These are phyloP conservation scores for Ceratocystis lukuohia DNA, from an alignment of 2,329 filamentous ascomycete species.

Conservation along the genomic window DNA sequence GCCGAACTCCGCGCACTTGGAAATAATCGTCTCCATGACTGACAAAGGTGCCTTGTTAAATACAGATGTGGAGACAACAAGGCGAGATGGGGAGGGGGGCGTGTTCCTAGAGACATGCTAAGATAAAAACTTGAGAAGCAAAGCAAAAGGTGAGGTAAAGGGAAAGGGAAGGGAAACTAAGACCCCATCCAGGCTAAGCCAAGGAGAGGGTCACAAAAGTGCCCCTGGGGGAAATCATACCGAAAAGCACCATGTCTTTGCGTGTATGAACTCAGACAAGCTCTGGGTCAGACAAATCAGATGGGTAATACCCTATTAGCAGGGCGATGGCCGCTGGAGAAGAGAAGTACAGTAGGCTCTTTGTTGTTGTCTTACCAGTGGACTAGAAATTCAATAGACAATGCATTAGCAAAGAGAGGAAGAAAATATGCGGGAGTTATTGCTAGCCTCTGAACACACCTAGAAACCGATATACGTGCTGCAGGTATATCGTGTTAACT, in stretches of 20 bases:
- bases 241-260: not conserved
- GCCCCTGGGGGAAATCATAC: slow-evolving; percentile 7
- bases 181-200: not conserved
- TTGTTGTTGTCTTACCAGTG: not conserved
- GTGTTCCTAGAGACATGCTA: not conserved
- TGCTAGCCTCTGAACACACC: not conserved
- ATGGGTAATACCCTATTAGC: not conserved
- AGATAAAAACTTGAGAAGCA: not conserved
- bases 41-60: not conserved
- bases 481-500: too few species aligned
- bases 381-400: not conserved
- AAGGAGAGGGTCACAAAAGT: slow-evolving; percentile 10
- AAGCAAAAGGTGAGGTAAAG: not conserved
- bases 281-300: not conserved
- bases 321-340: not conserved
- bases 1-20: not conserved
- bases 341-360: not conserved
- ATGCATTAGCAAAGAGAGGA: not conserved
- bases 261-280: not conserved
- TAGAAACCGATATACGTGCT: not conserved
- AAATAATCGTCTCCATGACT: not conserved
- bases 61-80: not conserved
- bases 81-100: not conserved
- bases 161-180: not conserved
- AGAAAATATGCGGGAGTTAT: not conserved